Percentiles rank a stretch among this genome's conserved stretches.
Evolutionary conservation across 176 grass and related monocot species (phyloP).

Genomic region (Triticum aestivum): IWGSC_CS_RefSeq_v2.1 NC_057807.1:65760044-65760543

Average conservation of each 20-base stretch:
- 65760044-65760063: too few species aligned
- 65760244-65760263: constrained; percentile 21
- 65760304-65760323: background rate
- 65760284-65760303: background rate
- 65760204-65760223: too few species aligned
- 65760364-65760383: background rate
- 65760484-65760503: background rate
- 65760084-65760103: too few species aligned
- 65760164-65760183: background rate
- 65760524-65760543: background rate
- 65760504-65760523: background rate
- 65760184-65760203: background rate
- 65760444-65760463: too few species aligned
- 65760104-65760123: too few species aligned
- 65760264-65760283: background rate
- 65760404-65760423: background rate
- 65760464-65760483: background rate
- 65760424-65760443: too few species aligned
- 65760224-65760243: constrained; percentile 27
- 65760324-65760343: background rate
- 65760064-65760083: too few species aligned
- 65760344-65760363: constrained; percentile 9
- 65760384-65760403: constrained; percentile 28
- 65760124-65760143: background rate
- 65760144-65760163: constrained; percentile 27